Evolutionary conservation across 176 grass and related monocot genomes (phyloP).

Genomic region (Avena sativa): DNA sequence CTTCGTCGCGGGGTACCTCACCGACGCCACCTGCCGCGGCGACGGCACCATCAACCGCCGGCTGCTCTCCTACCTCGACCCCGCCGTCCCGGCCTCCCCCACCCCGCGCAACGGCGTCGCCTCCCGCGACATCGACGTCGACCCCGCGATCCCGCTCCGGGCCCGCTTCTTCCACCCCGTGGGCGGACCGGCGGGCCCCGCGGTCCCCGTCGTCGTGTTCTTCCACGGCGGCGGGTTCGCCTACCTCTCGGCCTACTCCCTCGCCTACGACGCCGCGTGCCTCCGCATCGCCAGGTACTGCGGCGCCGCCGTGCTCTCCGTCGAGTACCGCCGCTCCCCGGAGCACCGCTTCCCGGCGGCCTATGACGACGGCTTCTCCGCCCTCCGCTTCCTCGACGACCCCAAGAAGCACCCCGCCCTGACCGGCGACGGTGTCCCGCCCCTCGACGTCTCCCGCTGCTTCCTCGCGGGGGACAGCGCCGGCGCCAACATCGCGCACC

Average conservation of each 20-base stretch:
- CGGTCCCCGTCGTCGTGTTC: constrained; percentile 68
- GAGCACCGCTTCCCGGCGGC: constrained; percentile 68
- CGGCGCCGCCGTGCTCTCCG: constrained; percentile 56
- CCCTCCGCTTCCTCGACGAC: constrained; percentile 71
- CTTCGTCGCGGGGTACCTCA: constrained; percentile 25
- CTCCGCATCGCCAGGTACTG: constrained; percentile 56
- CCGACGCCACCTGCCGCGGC: constrained; percentile 55
- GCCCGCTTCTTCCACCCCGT: constrained; percentile 62
- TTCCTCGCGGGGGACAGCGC: constrained; percentile 76
- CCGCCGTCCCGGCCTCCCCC: constrained; percentile 38
- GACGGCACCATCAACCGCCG: constrained; percentile 78
- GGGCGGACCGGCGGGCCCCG: background rate
- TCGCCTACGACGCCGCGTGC: constrained; percentile 63
- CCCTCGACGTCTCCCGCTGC: constrained; percentile 57
- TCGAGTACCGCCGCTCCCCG: constrained; percentile 72
- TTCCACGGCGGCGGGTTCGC: constrained; percentile 93
- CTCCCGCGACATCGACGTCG: constrained; percentile 54
- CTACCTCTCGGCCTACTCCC: constrained; percentile 66
- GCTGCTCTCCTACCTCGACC: constrained; percentile 54
- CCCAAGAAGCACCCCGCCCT: constrained; percentile 12
- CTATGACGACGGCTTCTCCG: constrained; percentile 73
- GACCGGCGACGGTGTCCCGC: background rate
- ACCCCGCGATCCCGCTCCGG: constrained; percentile 42
- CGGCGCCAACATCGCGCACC: constrained; percentile 69
- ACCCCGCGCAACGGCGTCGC: constrained; percentile 54